Conservation (phyloP, 495 filamentous ascomycete species). For the Daldinia loculata region DNA sequence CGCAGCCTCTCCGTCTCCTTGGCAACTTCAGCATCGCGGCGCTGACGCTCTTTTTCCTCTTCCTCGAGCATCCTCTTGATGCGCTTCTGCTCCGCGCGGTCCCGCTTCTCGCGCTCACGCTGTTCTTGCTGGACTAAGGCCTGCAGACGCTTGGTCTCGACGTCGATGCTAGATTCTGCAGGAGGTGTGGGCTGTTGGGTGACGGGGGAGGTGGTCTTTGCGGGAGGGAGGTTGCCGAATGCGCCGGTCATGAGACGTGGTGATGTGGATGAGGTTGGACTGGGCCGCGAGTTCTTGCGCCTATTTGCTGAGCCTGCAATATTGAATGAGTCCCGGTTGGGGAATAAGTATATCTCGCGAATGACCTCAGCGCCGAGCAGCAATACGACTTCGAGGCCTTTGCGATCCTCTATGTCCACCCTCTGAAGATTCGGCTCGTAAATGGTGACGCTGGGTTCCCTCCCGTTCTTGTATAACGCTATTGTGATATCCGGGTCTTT, state of each 20-base stretch:
- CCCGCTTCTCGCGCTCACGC: constrained; percentile 62
- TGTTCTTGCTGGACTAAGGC: constrained; percentile 64
- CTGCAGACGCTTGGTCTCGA: constrained; percentile 69
- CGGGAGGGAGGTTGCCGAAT: constrained; percentile 33
- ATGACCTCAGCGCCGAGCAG: constrained; percentile 86
- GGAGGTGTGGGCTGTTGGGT: constrained; percentile 41
- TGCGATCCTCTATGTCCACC: constrained; percentile 92
- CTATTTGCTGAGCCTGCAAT: constrained; percentile 58
- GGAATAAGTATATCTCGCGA: constrained; percentile 80
- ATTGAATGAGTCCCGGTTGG: constrained; percentile 79
- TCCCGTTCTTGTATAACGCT: constrained; percentile 72
- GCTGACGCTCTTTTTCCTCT: constrained; percentile 73
- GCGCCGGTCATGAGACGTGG: constrained; percentile 42
- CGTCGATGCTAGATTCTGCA: constrained; percentile 63
- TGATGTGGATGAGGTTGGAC: constrained; percentile 31
- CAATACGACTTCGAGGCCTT: constrained; percentile 89
- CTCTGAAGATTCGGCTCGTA: constrained; percentile 92
- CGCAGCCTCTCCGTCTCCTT: constrained; percentile 85
- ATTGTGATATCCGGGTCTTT: constrained; percentile 95
- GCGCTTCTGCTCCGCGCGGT: constrained; percentile 70
- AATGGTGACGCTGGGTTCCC: constrained; percentile 69
- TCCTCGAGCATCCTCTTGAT: constrained; percentile 80
- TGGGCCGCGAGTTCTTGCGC: constrained; percentile 57
- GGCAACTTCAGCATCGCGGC: constrained; percentile 75
- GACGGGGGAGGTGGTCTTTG: constrained; percentile 26